These are phyloP conservation scores for Dipodascus albidus DNA, from an alignment of 805 yeast genomes.

Conservation along the genomic window DNA sequence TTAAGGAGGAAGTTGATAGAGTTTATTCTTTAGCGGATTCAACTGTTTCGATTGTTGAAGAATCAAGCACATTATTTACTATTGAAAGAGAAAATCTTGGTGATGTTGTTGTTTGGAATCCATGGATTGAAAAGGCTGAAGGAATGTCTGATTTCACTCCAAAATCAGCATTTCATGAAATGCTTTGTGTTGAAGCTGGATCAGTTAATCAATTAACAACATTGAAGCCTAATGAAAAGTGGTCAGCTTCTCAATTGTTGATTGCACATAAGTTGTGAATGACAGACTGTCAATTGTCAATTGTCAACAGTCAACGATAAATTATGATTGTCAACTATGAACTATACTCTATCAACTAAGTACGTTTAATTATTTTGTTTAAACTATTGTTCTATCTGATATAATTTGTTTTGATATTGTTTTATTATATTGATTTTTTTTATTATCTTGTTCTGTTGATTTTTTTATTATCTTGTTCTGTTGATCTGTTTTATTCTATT, in stretches of 20 bases:
- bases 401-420: too few species aligned
- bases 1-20: conserved; percentile 62
- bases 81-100: conserved; percentile 49
- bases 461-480: too few species aligned
- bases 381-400: too few species aligned
- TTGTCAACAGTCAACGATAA: too few species aligned
- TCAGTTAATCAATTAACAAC: conserved; percentile 57
- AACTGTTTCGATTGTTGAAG: conserved; percentile 53
- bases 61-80: conserved; percentile 61
- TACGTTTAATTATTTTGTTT: too few species aligned
- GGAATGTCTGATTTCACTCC: conserved; percentile 87
- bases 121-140: conserved; percentile 77
- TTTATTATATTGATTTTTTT: too few species aligned
- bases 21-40: conserved; percentile 54
- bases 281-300: too few species aligned
- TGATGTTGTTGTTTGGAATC: conserved; percentile 91
- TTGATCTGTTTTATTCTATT: too few species aligned
- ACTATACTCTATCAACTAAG: too few species aligned
- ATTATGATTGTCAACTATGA: too few species aligned
- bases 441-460: too few species aligned
- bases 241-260: conserved; percentile 61
- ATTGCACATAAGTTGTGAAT: conserved; percentile 9
- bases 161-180: conserved; percentile 65
- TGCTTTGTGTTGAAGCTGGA: conserved; percentile 96
- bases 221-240: conserved; percentile 58